Conservation (phyloP, 139 green algal genomes). For the Volvox africanus region DNA sequence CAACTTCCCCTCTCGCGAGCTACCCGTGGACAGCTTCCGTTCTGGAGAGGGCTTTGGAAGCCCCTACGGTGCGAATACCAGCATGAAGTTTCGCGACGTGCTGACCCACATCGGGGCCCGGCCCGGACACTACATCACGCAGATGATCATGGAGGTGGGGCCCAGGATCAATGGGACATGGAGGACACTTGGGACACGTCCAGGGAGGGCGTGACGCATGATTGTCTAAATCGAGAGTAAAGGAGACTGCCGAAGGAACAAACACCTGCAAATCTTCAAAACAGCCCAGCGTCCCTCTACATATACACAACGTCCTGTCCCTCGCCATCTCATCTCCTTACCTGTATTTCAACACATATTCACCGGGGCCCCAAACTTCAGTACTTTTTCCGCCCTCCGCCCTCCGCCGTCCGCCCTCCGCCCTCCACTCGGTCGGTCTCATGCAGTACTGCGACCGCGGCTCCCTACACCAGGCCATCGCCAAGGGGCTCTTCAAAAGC, state of each 20-base stretch:
- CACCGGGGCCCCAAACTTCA: too few relatives aligned
- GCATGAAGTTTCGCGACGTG: slow-evolving; percentile 45
- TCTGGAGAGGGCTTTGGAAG: slow-evolving; percentile 43
- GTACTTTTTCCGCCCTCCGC: background rate
- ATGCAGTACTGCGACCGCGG: slow-evolving; percentile 50
- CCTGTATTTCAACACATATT: too few relatives aligned
- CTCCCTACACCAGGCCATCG: slow-evolving; percentile 49
- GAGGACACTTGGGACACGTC: background rate
- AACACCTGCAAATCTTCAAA: too few relatives aligned
- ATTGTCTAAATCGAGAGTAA: background rate
- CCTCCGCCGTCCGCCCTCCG: background rate
- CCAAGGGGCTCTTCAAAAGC: slow-evolving; percentile 47
- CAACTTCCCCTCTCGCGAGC: slow-evolving; percentile 46
- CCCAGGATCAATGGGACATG: background rate
- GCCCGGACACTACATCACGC: slow-evolving; percentile 49
- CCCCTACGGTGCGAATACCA: slow-evolving; percentile 45
- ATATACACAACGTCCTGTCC: background rate
- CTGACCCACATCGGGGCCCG: slow-evolving; percentile 46
- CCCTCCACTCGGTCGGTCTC: background rate
- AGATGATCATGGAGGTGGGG: slow-evolving; percentile 53
- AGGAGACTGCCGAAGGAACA: background rate
- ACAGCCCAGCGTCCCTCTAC: too few relatives aligned
- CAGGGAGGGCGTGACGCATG: background rate
- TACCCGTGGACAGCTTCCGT: slow-evolving; percentile 38
- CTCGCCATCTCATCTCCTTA: background rate